Evolutionary conservation across 306 rosid species (phyloP), one percentile per base, ranked within the genome.

Genomic region (Rosa persica): DNA sequence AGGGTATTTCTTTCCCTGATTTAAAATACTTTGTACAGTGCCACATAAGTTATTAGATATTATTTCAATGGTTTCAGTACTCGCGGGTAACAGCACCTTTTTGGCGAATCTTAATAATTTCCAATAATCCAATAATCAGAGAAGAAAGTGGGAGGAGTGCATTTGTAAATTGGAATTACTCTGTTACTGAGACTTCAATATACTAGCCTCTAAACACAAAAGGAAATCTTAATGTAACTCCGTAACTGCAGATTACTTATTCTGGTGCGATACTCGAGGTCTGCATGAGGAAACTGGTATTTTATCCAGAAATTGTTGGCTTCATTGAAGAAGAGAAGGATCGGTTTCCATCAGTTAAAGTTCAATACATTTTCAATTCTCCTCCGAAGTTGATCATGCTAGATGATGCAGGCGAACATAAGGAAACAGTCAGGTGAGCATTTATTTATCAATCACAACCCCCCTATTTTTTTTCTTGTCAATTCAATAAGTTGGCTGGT

Each of bases 231-330:
- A 12, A 42, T 42, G 36, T 40, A 74, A 58, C 43, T 38, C 55
- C 58, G 42, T 69, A 16, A 66, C 78, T 83, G 70, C 89, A 94
- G 98, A 67, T 95, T 55, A 86, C 89, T 5, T 95, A 95, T 86
- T 76, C 97, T 22, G 98, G 98, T 75, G 97, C 93, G 36, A 36
- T 91, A 58, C 73, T 95, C 75, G 98, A 95, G 84, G 99, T 93
- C 76, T 95, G 99, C 91, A 88, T 93, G 99, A 85, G 97, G 85
- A 93, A 95, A 77, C 90, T 95, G 76, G 97, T 91, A 49, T 95
- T 95, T 90, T 92, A 95, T 84, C 99, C 98, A 19, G 98, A 95
- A 80, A 79, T 95, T 81, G 98, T 91, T 74, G 85, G 96, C 82
- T 95, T 95, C 86, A 89, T 92, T 64, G 99, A 95, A 87, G 98